Conservation (phyloP, 192 early-diverging fungal genomes). For the Linnemannia schmuckeri region DNA sequence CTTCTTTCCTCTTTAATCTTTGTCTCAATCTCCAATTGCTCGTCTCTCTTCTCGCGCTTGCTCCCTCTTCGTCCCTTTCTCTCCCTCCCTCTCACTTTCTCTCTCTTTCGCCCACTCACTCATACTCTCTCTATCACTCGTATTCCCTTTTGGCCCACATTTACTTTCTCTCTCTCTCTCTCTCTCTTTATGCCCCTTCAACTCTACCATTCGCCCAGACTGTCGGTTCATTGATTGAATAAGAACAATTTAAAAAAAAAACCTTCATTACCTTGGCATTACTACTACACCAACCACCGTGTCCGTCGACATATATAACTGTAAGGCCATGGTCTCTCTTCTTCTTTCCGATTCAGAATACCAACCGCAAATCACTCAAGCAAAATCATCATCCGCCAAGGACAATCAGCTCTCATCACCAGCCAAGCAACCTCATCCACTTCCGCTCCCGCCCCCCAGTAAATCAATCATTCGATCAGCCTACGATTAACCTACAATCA, state of each 20-base stretch:
- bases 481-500: no score
- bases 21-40: not conserved
- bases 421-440: not conserved
- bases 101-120: not conserved
- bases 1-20: not conserved
- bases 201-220: conserved; percentile 19
- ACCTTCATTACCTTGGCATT: not conserved
- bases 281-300: conserved; percentile 27
- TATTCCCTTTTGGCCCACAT: not conserved
- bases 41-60: not conserved
- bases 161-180: not conserved
- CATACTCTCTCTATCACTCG: not conserved
- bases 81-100: not conserved
- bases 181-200: not conserved
- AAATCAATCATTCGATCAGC: not conserved
- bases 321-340: conserved; percentile 1
- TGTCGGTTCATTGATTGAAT: conserved; percentile 20
- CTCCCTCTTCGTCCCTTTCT: not conserved
- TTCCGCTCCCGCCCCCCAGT: no score
- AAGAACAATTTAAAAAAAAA: not conserved
- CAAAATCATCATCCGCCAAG: not conserved
- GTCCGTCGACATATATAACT: conserved; percentile 26
- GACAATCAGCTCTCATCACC: not conserved
- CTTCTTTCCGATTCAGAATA: conserved; percentile 1
- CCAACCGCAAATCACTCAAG: conserved; percentile 1